Conservation (phyloP, 2,329 filamentous ascomycete species). For the Fulvia fulva region DNA sequence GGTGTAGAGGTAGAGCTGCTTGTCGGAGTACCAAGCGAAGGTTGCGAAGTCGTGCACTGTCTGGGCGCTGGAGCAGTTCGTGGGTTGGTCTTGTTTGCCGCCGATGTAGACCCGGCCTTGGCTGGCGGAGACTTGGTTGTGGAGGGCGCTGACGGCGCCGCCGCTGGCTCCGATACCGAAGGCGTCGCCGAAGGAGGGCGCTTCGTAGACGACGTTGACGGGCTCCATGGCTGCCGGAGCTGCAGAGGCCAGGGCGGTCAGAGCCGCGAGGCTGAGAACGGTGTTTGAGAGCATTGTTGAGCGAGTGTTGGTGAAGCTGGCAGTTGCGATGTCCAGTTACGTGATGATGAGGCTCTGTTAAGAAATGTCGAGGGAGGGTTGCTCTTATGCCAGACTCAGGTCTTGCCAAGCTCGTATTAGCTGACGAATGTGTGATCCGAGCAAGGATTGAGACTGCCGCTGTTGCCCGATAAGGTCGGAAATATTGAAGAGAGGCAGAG, state of each 20-base stretch:
- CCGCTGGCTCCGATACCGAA: background rate
- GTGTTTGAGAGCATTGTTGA: background rate
- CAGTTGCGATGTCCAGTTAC: background rate
- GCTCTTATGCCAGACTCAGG: background rate
- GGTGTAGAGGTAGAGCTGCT: background rate
- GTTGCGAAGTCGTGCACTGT: constrained; percentile 1
- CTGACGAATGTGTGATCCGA: background rate
- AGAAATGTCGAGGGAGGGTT: background rate
- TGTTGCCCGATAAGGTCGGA: background rate
- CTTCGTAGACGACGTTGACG: background rate
- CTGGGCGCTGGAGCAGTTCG: background rate
- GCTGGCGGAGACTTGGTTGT: background rate
- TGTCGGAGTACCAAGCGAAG: constrained; percentile 2
- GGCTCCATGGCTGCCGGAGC: background rate
- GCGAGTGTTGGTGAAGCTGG: background rate
- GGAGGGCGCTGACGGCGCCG: background rate
- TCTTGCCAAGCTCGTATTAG: background rate
- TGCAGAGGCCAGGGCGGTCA: background rate
- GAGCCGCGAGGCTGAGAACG: background rate
- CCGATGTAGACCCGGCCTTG: constrained; percentile 2
- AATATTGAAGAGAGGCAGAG: too few relatives aligned
- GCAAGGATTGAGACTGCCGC: background rate
- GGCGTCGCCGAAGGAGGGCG: background rate
- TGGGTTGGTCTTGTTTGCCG: background rate
- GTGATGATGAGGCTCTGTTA: background rate